These are phyloP conservation scores for Guillardia theta DNA, from an alignment of 78 protist species.

Conservation along the genomic window DNA sequence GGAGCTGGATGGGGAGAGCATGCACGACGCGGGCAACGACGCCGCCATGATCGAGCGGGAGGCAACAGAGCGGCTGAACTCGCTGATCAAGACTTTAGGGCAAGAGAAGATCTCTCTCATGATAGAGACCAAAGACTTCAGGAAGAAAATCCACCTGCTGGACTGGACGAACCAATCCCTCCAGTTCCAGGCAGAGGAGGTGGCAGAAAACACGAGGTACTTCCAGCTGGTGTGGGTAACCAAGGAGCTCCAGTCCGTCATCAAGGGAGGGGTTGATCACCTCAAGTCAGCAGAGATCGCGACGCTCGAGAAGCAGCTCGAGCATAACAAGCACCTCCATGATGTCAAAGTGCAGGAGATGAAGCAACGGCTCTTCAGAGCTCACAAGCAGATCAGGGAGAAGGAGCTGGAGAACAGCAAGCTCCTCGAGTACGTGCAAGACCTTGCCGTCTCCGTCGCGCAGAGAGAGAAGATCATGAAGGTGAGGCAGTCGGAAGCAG, in stretches of 20 bases:
- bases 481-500: neutral
- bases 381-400: conserved; percentile 10
- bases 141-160: neutral
- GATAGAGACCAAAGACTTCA: neutral
- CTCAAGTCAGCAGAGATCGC: neutral
- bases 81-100: neutral
- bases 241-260: neutral
- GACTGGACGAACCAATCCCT: neutral
- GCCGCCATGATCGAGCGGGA: neutral
- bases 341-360: neutral
- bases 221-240: conserved; percentile 9
- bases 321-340: neutral
- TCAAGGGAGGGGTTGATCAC: neutral
- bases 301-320: neutral
- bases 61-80: neutral
- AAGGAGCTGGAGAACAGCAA: conserved; percentile 30
- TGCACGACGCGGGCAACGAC: neutral
- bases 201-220: neutral
- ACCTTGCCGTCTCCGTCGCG: neutral
- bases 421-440: neutral
- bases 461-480: neutral
- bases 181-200: neutral
- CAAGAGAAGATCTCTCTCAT: neutral
- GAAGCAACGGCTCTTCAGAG: neutral
- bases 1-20: neutral